These are phyloP conservation scores for Umbilicus rupestris DNA, from an alignment of 164 flowering plant species.

Conservation along the genomic window DNA sequence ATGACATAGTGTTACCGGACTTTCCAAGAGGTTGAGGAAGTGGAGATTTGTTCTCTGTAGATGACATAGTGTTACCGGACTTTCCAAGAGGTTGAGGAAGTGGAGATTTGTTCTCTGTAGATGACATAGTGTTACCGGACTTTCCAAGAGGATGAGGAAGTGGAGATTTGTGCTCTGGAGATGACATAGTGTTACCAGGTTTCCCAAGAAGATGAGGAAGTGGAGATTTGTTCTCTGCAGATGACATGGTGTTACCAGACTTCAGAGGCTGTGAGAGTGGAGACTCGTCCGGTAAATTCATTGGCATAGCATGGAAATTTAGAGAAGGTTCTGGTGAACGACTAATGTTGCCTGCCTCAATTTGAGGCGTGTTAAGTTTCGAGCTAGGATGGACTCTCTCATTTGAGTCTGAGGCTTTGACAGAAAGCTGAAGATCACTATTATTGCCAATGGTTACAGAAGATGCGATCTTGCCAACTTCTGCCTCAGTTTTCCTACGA, in stretches of 20 bases:
- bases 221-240: neutral
- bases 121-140: neutral
- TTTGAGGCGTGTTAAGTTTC: slow-evolving; percentile 22
- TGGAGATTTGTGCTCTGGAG: neutral
- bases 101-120: neutral
- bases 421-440: slow-evolving; percentile 17
- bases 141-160: neutral
- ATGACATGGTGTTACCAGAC: neutral
- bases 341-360: neutral
- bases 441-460: slow-evolving; percentile 17
- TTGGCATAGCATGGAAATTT: neutral
- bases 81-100: neutral
- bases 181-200: neutral
- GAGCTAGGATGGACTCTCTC: slow-evolving; percentile 14
- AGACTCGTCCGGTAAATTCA: neutral
- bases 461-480: slow-evolving; percentile 22
- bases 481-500: slow-evolving; percentile 59
- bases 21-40: slow-evolving; percentile 29
- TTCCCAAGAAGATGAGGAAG: neutral
- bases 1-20: slow-evolving; percentile 15
- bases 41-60: slow-evolving; percentile 13
- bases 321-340: neutral
- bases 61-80: neutral
- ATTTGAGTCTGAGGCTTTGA: slow-evolving; percentile 16
- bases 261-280: neutral